These are phyloP conservation scores for Beauveria caledonica DNA, from an alignment of 2,329 filamentous ascomycete species.

Conservation along the genomic window DNA sequence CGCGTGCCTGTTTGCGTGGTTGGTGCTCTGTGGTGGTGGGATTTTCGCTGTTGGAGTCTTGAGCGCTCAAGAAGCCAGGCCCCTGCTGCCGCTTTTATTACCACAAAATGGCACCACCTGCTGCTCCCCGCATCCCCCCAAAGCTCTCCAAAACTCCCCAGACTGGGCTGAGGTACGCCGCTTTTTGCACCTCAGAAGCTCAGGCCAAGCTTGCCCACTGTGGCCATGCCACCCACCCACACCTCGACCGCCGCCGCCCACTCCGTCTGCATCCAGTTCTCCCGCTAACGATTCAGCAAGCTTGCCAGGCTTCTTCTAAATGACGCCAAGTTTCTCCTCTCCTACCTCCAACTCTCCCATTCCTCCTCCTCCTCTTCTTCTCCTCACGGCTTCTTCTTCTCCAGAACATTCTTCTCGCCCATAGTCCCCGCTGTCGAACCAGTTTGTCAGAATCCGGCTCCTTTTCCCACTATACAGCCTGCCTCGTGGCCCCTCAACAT, in stretches of 20 bases:
- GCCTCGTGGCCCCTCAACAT: slow-evolving; percentile 50
- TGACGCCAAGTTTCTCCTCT: slow-evolving; percentile 32
- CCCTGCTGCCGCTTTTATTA: too few relatives aligned
- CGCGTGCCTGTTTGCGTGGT: too few relatives aligned
- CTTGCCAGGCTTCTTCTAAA: slow-evolving; percentile 44
- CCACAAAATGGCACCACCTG: neutral
- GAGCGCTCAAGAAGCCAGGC: too few relatives aligned
- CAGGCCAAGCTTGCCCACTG: neutral
- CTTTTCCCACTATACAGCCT: slow-evolving; percentile 46
- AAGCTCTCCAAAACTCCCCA: neutral
- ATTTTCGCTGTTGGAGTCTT: too few relatives aligned
- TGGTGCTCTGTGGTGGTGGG: too few relatives aligned
- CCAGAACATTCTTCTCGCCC: slow-evolving; percentile 25
- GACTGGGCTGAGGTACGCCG: too few relatives aligned
- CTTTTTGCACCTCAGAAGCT: neutral
- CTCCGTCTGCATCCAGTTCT: neutral
- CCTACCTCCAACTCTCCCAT: slow-evolving; percentile 14
- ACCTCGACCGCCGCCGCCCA: neutral
- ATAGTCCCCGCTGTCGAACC: slow-evolving; percentile 31
- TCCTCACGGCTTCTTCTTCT: slow-evolving; percentile 19
- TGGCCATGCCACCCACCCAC: neutral
- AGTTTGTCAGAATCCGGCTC: slow-evolving; percentile 46
- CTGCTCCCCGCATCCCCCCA: neutral
- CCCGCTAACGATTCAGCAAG: slow-evolving; percentile 24
- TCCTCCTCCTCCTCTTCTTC: slow-evolving; percentile 14